A percentile compares a stretch with the other conserved stretches of the same genome.
phyloP scores from a whole-genome alignment of 108 stramenopile species.

The Chaetoceros tenuissimus region DNA sequence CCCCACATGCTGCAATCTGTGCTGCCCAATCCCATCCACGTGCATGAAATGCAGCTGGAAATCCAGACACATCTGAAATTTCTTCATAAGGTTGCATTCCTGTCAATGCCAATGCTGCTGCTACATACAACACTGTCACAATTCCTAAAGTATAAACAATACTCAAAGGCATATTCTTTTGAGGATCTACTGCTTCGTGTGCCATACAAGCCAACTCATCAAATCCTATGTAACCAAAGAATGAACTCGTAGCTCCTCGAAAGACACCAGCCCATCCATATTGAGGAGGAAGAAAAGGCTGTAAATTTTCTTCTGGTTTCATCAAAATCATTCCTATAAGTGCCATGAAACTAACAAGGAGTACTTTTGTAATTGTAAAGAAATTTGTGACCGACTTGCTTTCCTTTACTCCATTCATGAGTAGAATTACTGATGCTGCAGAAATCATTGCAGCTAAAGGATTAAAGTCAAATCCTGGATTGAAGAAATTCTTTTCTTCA shows the following conservation, averaged over 20 bases:
- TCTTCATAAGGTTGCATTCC: constrained; percentile 74
- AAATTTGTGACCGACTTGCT: constrained; percentile 68
- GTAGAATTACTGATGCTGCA: constrained; percentile 26
- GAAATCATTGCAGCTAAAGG: constrained; percentile 56
- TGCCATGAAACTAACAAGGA: constrained; percentile 30
- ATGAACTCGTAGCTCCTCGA: constrained; percentile 37
- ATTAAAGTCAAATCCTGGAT: constrained; percentile 45
- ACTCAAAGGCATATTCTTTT: constrained; percentile 62
- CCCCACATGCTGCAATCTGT: constrained; percentile 60
- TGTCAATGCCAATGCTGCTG: constrained; percentile 68
- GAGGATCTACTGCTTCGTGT: constrained; percentile 76
- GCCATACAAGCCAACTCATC: constrained; percentile 86
- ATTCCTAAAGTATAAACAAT: constrained; percentile 61
- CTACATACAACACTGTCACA: constrained; percentile 63
- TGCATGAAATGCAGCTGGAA: constrained; percentile 61
- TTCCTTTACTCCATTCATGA: constrained; percentile 73
- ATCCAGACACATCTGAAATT: constrained; percentile 55
- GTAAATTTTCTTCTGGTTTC: constrained; percentile 16
- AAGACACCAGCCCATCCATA: constrained; percentile 38
- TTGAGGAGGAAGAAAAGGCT: constrained; percentile 28
- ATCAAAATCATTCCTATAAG: constrained; percentile 23
- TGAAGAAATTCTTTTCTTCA: constrained; percentile 2
- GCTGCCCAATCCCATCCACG: constrained; percentile 49
- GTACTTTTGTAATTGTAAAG: constrained; percentile 73
- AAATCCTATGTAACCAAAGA: constrained; percentile 92